Conservation (phyloP, 2,329 filamentous ascomycete genomes). For the Cladophialophora bantiana region DNA sequence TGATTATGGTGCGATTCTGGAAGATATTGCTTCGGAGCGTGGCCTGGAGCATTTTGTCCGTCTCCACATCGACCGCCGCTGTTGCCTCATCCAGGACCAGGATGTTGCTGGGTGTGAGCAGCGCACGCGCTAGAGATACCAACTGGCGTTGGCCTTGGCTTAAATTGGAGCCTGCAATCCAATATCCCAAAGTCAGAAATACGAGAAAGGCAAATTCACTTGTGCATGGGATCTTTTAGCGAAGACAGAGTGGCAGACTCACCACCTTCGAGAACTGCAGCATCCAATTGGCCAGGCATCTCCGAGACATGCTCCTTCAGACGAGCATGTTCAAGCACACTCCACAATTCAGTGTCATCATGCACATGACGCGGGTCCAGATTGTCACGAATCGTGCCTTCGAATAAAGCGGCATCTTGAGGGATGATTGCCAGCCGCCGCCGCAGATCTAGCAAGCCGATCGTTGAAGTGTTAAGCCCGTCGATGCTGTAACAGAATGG, state of each 20-base stretch:
- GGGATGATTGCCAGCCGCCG: conserved; percentile 94
- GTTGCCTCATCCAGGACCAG: conserved; percentile 97
- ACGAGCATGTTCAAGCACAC: conserved; percentile 89
- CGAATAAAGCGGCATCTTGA: conserved; percentile 94
- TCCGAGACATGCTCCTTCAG: conserved; percentile 85
- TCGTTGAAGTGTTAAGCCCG: conserved; percentile 83
- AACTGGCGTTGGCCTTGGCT: conserved; percentile 95
- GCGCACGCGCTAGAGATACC: conserved; percentile 87
- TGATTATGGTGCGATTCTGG: conserved; percentile 93
- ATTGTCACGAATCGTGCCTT: conserved; percentile 92
- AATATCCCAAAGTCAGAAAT: conserved; percentile 22
- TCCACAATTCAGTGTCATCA: conserved; percentile 97
- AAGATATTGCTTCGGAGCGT: conserved; percentile 73
- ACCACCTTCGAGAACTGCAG: conserved; percentile 92
- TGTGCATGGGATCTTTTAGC: not conserved
- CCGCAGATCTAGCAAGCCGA: conserved; percentile 87
- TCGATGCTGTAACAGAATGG: conserved; percentile 69
- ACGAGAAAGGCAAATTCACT: conserved; percentile 20
- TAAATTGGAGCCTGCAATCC: conserved; percentile 78
- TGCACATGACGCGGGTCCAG: conserved; percentile 93
- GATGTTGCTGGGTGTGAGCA: conserved; percentile 95
- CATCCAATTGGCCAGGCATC: conserved; percentile 90
- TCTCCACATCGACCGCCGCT: conserved; percentile 74
- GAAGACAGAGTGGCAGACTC: conserved; percentile 51
- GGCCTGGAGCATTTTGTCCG: conserved; percentile 69